phyloP scores from a whole-genome alignment of 345 rosid genomes.

The Citrus trifoliata region DNA sequence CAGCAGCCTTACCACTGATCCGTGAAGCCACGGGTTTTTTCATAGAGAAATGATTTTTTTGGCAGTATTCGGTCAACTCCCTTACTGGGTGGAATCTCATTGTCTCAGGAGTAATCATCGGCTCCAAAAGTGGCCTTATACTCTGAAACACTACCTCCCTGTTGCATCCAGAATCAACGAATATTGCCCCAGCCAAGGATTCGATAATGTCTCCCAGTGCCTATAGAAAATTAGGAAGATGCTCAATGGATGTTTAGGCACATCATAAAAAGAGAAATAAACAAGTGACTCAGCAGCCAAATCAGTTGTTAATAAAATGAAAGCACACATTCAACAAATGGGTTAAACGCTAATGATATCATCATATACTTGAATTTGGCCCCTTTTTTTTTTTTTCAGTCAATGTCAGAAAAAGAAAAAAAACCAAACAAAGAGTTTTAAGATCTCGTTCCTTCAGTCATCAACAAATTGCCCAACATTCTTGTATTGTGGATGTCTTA shows the following conservation, averaged over 20 bases:
- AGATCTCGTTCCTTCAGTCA: neutral
- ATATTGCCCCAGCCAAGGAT: conserved; percentile 86
- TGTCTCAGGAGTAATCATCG: conserved; percentile 65
- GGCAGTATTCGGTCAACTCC: conserved; percentile 59
- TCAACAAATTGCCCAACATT: neutral
- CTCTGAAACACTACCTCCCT: conserved; percentile 56
- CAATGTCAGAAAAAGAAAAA: neutral
- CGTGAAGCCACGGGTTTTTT: conserved; percentile 10
- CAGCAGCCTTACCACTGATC: conserved; percentile 19
- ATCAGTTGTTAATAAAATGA: neutral
- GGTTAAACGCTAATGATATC: neutral
- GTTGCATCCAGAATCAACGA: conserved; percentile 76
- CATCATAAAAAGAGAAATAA: too few relatives aligned
- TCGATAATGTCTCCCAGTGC: conserved; percentile 90
- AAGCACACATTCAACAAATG: neutral
- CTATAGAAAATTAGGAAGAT: conserved; percentile 24
- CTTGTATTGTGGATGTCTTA: neutral
- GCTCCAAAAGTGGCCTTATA: conserved; percentile 72
- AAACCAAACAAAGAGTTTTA: neutral
- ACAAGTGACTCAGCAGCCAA: neutral
- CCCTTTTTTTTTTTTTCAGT: neutral
- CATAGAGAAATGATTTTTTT: conserved; percentile 32
- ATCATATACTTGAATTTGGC: neutral
- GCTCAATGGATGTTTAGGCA: too few relatives aligned
- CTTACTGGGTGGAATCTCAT: conserved; percentile 58